These are phyloP conservation scores for Monosporascus sp. DNA, from an alignment of 2,329 filamentous ascomycete genomes.

Conservation along the genomic window DNA sequence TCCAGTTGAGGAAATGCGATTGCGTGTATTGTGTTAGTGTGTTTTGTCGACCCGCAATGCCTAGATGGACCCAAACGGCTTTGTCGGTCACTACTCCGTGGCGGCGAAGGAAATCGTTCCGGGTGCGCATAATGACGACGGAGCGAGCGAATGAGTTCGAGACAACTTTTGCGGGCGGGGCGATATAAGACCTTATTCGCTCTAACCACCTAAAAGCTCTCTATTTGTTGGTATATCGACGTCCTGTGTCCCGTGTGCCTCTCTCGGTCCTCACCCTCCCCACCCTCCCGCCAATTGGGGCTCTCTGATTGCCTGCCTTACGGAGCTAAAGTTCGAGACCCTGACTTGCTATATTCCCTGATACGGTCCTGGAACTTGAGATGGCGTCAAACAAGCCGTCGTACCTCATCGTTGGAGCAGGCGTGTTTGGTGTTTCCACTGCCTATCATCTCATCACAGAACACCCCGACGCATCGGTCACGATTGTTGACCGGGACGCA, in stretches of 20 bases:
- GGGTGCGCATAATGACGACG: neutral
- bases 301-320: neutral
- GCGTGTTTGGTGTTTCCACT: constrained; percentile 58
- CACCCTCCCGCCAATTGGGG: too few relatives aligned
- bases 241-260: too few relatives aligned
- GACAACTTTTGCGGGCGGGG: neutral
- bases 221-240: neutral
- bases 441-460: constrained; percentile 52
- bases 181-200: neutral
- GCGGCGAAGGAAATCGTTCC: neutral
- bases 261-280: too few relatives aligned
- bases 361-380: neutral
- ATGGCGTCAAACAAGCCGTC: constrained; percentile 13
- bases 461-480: constrained; percentile 43
- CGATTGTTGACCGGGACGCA: constrained; percentile 49
- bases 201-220: neutral
- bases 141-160: neutral
- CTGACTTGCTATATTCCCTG: neutral
- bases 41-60: neutral
- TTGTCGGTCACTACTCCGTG: neutral
- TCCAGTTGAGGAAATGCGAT: neutral
- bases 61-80: neutral
- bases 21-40: neutral
- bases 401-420: constrained; percentile 55
- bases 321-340: neutral